phyloP scores from a whole-genome alignment of 768 basidiomycete species.

The Collybia sordida region DNA sequence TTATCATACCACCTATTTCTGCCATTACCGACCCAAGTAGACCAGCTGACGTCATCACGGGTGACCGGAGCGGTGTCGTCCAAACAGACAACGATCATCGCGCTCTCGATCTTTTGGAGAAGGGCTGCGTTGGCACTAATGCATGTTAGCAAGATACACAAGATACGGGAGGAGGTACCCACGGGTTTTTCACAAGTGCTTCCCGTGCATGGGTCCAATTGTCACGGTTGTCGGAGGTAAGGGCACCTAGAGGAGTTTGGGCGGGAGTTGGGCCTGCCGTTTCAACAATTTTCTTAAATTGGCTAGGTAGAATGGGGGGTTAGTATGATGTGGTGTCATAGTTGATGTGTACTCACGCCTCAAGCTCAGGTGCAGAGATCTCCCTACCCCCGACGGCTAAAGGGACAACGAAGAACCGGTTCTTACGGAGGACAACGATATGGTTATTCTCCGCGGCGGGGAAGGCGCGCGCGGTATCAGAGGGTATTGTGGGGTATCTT shows the following conservation, averaged over 20 bases:
- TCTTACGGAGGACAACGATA: constrained; percentile 87
- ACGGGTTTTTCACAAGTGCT: constrained; percentile 43
- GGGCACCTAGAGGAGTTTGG: constrained; percentile 65
- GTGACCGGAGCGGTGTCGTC: constrained; percentile 83
- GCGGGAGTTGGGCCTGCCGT: constrained; percentile 48
- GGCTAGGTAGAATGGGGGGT: constrained; percentile 30
- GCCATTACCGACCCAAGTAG: constrained; percentile 87
- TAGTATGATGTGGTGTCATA: not conserved
- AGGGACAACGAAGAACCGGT: constrained; percentile 85
- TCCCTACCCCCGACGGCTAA: constrained; percentile 59
- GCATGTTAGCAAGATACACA: no score
- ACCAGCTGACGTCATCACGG: constrained; percentile 79
- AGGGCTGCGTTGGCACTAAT: constrained; percentile 51
- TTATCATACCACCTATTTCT: constrained; percentile 96
- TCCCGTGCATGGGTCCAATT: constrained; percentile 77
- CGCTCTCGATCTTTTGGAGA: constrained; percentile 82
- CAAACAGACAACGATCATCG: constrained; percentile 84
- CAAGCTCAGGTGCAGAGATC: constrained; percentile 79
- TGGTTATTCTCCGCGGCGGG: constrained; percentile 76
- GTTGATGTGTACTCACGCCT: constrained; percentile 44
- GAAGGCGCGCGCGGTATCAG: constrained; percentile 84
- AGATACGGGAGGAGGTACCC: constrained; percentile 26
- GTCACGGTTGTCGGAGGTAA: constrained; percentile 90
- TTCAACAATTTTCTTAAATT: constrained; percentile 68
- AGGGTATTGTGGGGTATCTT: constrained; percentile 82